Evolutionary conservation across 306 rosid species (phyloP).

Genomic region (Quercus ilex): DNA sequence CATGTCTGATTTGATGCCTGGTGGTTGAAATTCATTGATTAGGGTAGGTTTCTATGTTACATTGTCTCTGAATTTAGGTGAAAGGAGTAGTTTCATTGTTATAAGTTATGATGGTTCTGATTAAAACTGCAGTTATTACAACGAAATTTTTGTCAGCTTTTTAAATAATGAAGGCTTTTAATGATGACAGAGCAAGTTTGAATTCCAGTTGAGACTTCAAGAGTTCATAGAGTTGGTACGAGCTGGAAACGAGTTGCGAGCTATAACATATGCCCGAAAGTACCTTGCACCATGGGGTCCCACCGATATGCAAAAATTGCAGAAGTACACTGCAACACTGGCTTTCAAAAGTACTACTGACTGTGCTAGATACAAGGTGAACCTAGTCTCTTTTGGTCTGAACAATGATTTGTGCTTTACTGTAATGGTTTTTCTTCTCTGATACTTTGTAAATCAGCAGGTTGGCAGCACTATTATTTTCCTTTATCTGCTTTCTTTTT

Average conservation of each 20-base stretch:
- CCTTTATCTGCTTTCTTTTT: not conserved
- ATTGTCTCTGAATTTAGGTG: not conserved
- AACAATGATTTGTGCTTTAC: not conserved
- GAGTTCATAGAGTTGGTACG: slow-evolving; percentile 95
- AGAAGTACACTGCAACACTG: slow-evolving; percentile 73
- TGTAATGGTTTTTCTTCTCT: not conserved
- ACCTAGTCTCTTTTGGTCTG: not conserved
- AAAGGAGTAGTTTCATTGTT: not conserved
- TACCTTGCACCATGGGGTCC: slow-evolving; percentile 90
- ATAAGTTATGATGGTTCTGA: not conserved
- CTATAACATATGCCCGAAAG: slow-evolving; percentile 80
- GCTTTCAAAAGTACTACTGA: slow-evolving; percentile 85
- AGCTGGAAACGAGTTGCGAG: slow-evolving; percentile 76
- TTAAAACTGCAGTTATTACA: not conserved
- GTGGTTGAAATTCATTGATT: not conserved
- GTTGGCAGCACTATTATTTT: slow-evolving; percentile 3
- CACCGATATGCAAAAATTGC: slow-evolving; percentile 84
- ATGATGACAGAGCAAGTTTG: slow-evolving; percentile 78
- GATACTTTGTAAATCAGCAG: not conserved
- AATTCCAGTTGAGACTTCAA: slow-evolving; percentile 94
- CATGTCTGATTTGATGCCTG: not conserved
- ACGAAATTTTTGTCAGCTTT: not conserved
- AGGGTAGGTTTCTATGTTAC: not conserved
- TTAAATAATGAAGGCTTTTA: slow-evolving; percentile 35
- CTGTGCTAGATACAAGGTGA: slow-evolving; percentile 86